Evolutionary conservation across 1,284 basidiomycete species (phyloP), one percentile per base, ranked within the genome.

Genomic region (Boletus semigastroideus): DNA sequence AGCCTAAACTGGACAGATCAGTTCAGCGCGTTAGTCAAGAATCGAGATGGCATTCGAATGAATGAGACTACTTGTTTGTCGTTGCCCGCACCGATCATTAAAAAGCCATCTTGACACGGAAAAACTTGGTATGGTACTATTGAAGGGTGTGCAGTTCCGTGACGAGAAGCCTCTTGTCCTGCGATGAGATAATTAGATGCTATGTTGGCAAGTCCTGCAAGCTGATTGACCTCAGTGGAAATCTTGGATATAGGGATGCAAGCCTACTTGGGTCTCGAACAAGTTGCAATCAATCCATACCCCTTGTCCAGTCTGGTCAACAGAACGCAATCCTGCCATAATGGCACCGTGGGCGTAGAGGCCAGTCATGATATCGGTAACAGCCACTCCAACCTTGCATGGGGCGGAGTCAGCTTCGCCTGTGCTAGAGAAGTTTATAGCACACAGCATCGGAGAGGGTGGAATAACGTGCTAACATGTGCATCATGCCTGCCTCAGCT

Each of bases 71-170:
- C 92, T 77, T 92, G 93, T 58, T 83, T 86, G 64, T 96, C 86
- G 71, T 96, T 97, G 1, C 93, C 94, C 2, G 92, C 94, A 41
- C 93, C 94, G 50, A 98, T 85, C 93, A 97, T 96, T 54, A 97
- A 72, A 66, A 85, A 94, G n/a, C 90, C 89, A 65, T 94, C 86
- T 64, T 84, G 81, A 66, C 93, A 95, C 1, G 88, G 83, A 68
- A 98, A 94, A 8, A 91, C 92, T 69, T 95, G 90, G 72, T 95
- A 96, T 0, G 93, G 93, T 2, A 94, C 93, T 61, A 95, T 87
- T 10, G 90, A 92, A 13, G 92, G 90, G 67, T 98, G 95, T 1
- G 90, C 83, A 28, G 95, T 98, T 22, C 95, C 95, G 68, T 93
- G 87, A 46, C 95, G 77, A n/a, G 80, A 78, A 10, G 90, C 94